phyloP scores from a whole-genome alignment of 495 filamentous ascomycete species.

The Xeromyces bisporus region DNA sequence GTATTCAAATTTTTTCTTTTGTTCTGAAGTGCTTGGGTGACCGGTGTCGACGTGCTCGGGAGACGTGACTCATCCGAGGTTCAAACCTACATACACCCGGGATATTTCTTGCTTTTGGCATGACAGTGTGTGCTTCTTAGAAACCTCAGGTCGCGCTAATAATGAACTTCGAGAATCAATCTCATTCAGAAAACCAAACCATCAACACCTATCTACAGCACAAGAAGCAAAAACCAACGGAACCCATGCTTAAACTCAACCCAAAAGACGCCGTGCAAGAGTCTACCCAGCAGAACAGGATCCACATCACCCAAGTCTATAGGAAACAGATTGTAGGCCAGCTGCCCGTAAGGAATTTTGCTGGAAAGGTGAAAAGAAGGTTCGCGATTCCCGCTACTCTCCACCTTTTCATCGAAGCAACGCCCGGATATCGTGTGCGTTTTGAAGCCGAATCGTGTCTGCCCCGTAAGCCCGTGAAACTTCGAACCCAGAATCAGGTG shows the following conservation, averaged over 20 bases:
- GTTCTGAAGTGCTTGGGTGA: too few relatives aligned
- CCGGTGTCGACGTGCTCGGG: too few relatives aligned
- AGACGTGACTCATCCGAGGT: too few relatives aligned
- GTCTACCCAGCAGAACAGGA: neutral
- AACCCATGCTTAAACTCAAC: neutral
- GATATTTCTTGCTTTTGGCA: too few relatives aligned
- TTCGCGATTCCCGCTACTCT: neutral
- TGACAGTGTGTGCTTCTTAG: too few relatives aligned
- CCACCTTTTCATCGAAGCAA: too few relatives aligned
- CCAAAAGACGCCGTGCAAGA: neutral
- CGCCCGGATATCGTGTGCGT: neutral
- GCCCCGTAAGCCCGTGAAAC: neutral
- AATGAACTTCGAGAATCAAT: neutral
- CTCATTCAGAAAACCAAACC: neutral
- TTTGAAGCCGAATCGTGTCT: neutral
- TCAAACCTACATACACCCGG: too few relatives aligned
- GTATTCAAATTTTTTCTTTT: too few relatives aligned
- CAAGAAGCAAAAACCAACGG: neutral
- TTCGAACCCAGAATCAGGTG: neutral
- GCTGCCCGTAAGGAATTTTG: neutral
- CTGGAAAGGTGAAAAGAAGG: neutral
- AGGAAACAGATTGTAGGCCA: neutral
- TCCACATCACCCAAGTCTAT: neutral
- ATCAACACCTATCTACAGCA: neutral
- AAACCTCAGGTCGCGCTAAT: too few relatives aligned